A percentile compares a stretch with the other conserved stretches of the same genome.
Conservation (phyloP, 78 protist species). For the Pelomyxa schiedti region DNA sequence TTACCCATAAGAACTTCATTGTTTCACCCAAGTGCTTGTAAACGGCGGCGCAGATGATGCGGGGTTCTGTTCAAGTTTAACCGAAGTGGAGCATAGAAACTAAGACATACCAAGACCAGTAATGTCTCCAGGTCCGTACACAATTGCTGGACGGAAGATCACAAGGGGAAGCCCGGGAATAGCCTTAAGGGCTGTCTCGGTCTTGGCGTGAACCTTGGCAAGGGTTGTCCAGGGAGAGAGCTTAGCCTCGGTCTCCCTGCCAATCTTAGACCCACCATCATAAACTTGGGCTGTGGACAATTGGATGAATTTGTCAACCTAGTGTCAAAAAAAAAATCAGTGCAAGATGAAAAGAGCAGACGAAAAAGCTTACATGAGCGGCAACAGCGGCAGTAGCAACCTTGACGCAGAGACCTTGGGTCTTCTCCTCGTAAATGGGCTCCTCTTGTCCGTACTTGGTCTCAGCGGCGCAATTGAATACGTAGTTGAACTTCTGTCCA, state of each 20-base stretch:
- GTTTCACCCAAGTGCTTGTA: constrained; percentile 72
- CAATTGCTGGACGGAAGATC: constrained; percentile 84
- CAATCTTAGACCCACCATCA: constrained; percentile 15
- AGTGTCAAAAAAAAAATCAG: too few relatives aligned
- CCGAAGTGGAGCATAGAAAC: neutral
- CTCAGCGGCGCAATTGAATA: constrained; percentile 83
- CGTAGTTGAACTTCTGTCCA: constrained; percentile 44
- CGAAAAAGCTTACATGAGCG: neutral
- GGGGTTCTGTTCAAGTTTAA: constrained; percentile 41
- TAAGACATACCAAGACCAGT: constrained; percentile 65
- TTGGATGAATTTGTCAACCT: constrained; percentile 74
- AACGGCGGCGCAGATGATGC: constrained; percentile 82
- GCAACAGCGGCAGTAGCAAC: constrained; percentile 31
- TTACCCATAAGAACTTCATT: constrained; percentile 81
- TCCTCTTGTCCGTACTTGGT: constrained; percentile 75
- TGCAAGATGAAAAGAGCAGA: too few relatives aligned
- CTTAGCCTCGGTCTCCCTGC: neutral
- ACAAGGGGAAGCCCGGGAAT: constrained; percentile 35
- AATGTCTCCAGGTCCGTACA: constrained; percentile 88
- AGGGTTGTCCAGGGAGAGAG: constrained; percentile 64
- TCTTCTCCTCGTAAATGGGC: constrained; percentile 58
- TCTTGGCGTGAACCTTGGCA: constrained; percentile 54
- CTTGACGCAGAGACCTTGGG: constrained; percentile 31
- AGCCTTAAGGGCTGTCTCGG: constrained; percentile 54
- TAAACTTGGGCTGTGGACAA: constrained; percentile 86